Conservation (phyloP, 805 yeast genomes). For the Wickerhamia fluorescens region DNA sequence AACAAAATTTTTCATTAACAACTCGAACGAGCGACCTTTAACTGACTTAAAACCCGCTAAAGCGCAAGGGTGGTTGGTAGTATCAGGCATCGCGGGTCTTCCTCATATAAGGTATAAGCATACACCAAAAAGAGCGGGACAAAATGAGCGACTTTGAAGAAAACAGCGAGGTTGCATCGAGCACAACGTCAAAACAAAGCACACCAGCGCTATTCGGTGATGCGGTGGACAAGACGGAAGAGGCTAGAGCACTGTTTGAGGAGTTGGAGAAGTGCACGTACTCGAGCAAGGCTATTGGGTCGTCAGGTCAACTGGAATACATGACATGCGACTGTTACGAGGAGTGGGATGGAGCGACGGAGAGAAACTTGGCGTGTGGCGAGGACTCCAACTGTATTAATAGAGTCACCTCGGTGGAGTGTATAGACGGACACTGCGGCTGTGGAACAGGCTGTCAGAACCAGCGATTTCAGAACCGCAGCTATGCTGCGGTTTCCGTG, state of each 20-base stretch:
- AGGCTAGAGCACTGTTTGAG: slow-evolving; percentile 56
- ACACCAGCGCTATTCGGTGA: slow-evolving; percentile 17
- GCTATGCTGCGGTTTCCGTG: slow-evolving; percentile 75
- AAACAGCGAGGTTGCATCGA: too few relatives aligned
- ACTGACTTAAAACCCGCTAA: too few relatives aligned
- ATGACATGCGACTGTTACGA: slow-evolving; percentile 89
- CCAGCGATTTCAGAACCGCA: slow-evolving; percentile 76
- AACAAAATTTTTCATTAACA: too few relatives aligned
- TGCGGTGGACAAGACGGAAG: slow-evolving; percentile 54
- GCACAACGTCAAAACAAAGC: too few relatives aligned
- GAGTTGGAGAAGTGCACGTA: slow-evolving; percentile 57
- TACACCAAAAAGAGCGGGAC: too few relatives aligned
- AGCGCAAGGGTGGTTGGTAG: too few relatives aligned
- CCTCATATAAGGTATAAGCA: too few relatives aligned
- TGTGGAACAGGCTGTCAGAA: slow-evolving; percentile 82
- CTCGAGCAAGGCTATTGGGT: slow-evolving; percentile 53
- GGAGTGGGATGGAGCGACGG: slow-evolving; percentile 33
- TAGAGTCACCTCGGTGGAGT: slow-evolving; percentile 86
- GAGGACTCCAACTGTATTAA: slow-evolving; percentile 87
- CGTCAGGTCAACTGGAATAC: slow-evolving; percentile 67
- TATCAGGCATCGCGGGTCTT: too few relatives aligned
- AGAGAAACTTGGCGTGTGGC: slow-evolving; percentile 62
- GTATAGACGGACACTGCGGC: slow-evolving; percentile 57
- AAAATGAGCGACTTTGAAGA: too few relatives aligned
- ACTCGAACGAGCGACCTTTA: too few relatives aligned